phyloP scores from a whole-genome alignment of 805 yeast genomes.

The Tetrapisispora nanseiensis region DNA sequence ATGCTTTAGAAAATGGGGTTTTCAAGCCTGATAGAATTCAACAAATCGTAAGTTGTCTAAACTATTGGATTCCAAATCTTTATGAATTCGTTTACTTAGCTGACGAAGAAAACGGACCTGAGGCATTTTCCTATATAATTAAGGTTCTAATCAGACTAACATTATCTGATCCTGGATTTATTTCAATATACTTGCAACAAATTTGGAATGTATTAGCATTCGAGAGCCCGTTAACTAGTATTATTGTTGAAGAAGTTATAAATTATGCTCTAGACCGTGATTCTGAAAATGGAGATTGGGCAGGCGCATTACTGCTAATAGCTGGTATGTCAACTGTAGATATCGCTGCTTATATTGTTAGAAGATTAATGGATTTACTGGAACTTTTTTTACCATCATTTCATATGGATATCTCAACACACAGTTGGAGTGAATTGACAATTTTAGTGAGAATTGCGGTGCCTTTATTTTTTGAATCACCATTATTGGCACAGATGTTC shows the following conservation, averaged over 20 bases:
- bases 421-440: conserved; percentile 60
- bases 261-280: conserved; percentile 66
- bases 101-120: conserved; percentile 51
- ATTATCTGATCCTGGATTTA: conserved; percentile 36
- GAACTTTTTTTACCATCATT: conserved; percentile 38
- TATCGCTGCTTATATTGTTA: conserved; percentile 54
- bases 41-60: conserved; percentile 25
- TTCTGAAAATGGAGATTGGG: conserved; percentile 66
- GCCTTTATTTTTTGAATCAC: conserved; percentile 61
- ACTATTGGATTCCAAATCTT: conserved; percentile 71
- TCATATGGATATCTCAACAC: conserved; percentile 35
- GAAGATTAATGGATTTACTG: conserved; percentile 46
- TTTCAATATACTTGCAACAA: conserved; percentile 45
- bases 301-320: conserved; percentile 50
- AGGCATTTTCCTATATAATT: conserved; percentile 48
- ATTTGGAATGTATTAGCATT: conserved; percentile 60
- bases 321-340: conserved; percentile 62
- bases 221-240: conserved; percentile 48
- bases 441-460: conserved; percentile 56
- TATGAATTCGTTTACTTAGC: conserved; percentile 45
- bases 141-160: conserved; percentile 54
- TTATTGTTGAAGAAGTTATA: conserved; percentile 63
- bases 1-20: conserved; percentile 17
- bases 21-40: conserved; percentile 18
- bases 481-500: conserved; percentile 48